Evolutionary conservation across 2,329 filamentous ascomycete species (phyloP).

Genomic region (Albophoma yamanashiensis): DNA sequence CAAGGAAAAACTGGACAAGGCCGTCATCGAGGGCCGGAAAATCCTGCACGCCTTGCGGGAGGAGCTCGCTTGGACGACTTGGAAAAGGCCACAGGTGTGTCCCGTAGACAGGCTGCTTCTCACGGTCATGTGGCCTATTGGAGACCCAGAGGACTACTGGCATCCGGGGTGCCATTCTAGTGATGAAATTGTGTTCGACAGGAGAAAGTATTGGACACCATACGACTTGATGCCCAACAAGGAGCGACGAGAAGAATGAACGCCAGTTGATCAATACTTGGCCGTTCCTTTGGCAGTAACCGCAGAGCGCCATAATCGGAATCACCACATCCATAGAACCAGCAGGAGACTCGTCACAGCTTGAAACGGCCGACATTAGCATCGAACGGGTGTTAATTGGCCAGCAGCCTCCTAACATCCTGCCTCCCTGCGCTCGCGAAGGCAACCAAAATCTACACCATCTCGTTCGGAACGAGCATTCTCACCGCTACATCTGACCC

Average conservation of each 20-base stretch:
- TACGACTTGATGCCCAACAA: neutral
- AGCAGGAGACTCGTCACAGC: neutral
- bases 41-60: slow-evolving; percentile 24
- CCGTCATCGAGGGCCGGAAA: slow-evolving; percentile 7
- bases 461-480: slow-evolving; percentile 3
- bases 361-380: neutral
- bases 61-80: slow-evolving; percentile 47
- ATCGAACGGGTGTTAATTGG: neutral
- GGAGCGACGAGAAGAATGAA: neutral
- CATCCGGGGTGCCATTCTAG: slow-evolving; percentile 19
- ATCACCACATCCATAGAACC: neutral
- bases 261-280: neutral
- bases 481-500: slow-evolving; percentile 1
- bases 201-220: slow-evolving; percentile 13
- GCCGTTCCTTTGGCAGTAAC: neutral
- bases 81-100: slow-evolving; percentile 47
- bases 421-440: neutral
- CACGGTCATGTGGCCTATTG: slow-evolving; percentile 55
- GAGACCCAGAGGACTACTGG: slow-evolving; percentile 41
- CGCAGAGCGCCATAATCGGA: neutral
- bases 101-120: slow-evolving; percentile 43
- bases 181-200: slow-evolving; percentile 9
- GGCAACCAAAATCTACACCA: neutral
- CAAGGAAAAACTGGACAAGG: slow-evolving; percentile 5
- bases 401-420: neutral